Base-by-base conservation (phyloP, 176 grass and related monocot genomes). In the Phyllostachys edulis region DNA sequence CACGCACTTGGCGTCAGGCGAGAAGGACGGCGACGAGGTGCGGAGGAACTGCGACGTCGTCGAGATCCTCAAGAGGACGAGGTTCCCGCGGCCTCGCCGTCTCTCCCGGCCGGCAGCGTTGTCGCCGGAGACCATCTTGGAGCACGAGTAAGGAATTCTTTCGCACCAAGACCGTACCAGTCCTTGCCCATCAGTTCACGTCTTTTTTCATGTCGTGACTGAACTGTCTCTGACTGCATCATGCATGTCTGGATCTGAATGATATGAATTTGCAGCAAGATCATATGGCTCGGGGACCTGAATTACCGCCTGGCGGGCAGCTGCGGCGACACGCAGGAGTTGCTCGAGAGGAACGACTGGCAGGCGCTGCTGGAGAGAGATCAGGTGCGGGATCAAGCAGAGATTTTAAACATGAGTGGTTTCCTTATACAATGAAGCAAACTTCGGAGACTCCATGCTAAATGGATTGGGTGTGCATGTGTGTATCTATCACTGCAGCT, bases 231-330 rank as follows among this genome's bases (percentile, higher is more conserved):
- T 64, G 77, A 66, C 1, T 5, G 18, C 4, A 39, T 21, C 49
- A 6, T 51, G 49, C 51, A 20, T 54, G 5, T 10, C 20, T 41
- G 21, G 1, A 70, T 7, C 44, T 26, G 10, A 15, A 1, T 45
- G 49, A 9, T 40, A 16, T 14, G 15, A 29, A 69, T 29, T 29
- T 71, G 80, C 90, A 98, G 96, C 69, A 92, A 95, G 84, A 84
- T 93, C 24, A 85, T 98, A 40, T 98, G 96, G 96, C 82, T 98
- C 0, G 96, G 96, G 1, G 96, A 98, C 85, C 80, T 98, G 24
- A 98, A 98, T 59, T 98, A 98, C 76, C 87, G 96, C 0, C 83
- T 98, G 5, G 20, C 82, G 29, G 64, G 65, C 5, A 82, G 40
- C 80, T 29, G 73, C 76, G 23, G 67, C 40, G 41, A 75, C 18